Evolutionary conservation across 108 stramenopile species (phyloP).

Genomic region (Pseudonitzschia multistriata): DNA sequence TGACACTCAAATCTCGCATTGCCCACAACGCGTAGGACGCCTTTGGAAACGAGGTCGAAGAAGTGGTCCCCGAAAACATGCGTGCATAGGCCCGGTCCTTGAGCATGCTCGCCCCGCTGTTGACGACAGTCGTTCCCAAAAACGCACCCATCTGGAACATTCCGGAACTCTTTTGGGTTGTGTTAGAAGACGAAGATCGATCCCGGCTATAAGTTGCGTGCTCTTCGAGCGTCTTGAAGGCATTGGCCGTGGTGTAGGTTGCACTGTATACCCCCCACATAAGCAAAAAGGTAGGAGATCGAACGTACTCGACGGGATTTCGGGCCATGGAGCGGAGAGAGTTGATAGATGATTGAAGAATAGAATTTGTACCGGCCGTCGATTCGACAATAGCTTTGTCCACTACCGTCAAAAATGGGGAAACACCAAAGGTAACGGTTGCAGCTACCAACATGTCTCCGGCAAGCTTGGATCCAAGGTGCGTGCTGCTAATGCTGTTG

Average conservation of each 20-base stretch:
- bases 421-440: slow-evolving; percentile 44
- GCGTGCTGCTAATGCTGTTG: slow-evolving; percentile 3
- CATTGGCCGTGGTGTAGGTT: slow-evolving; percentile 51
- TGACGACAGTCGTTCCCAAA: slow-evolving; percentile 49
- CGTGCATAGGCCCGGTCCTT: slow-evolving; percentile 56
- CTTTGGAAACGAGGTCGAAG: slow-evolving; percentile 25
- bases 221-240: slow-evolving; percentile 47
- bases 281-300: slow-evolving; percentile 64
- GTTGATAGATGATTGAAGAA: slow-evolving; percentile 19
- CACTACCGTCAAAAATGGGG: slow-evolving; percentile 55
- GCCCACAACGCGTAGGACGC: slow-evolving; percentile 51
- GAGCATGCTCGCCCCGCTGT: slow-evolving; percentile 43
- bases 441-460: slow-evolving; percentile 46
- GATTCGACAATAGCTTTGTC: slow-evolving; percentile 60
- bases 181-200: neutral
- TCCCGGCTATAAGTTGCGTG: slow-evolving; percentile 24
- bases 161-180: neutral
- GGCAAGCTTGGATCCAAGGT: slow-evolving; percentile 32
- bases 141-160: slow-evolving; percentile 32
- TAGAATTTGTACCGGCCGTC: slow-evolving; percentile 39
- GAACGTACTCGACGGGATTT: slow-evolving; percentile 37
- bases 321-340: slow-evolving; percentile 24
- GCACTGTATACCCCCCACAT: slow-evolving; percentile 71
- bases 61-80: slow-evolving; percentile 38
- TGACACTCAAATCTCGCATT: slow-evolving; percentile 44